These are phyloP conservation scores for Nicotiana tabacum DNA, from an alignment of 257 asterid genomes.

Conservation along the genomic window DNA sequence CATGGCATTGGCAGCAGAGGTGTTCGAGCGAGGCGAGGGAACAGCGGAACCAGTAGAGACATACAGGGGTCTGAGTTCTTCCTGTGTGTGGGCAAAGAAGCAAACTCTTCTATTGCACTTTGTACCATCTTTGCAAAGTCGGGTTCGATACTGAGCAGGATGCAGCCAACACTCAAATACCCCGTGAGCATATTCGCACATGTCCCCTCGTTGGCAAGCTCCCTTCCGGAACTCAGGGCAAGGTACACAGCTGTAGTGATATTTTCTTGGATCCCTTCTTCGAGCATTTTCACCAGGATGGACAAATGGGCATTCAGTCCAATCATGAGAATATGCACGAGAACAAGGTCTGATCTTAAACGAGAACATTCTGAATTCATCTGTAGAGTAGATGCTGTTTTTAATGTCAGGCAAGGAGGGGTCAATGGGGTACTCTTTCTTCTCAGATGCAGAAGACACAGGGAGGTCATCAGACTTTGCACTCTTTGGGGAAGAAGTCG, in stretches of 20 bases:
- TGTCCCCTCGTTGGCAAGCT: conserved; percentile 74
- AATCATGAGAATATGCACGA: conserved; percentile 86
- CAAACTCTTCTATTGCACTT: conserved; percentile 73
- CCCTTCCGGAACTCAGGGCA: conserved; percentile 89
- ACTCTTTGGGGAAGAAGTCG: conserved; percentile 27
- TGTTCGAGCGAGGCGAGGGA: conserved; percentile 57
- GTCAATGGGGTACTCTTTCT: conserved; percentile 72
- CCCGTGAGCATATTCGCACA: conserved; percentile 89
- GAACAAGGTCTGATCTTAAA: conserved; percentile 87
- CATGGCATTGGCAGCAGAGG: conserved; percentile 40
- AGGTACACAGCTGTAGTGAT: conserved; percentile 75
- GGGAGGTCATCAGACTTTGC: conserved; percentile 24
- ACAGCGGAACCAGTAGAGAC: conserved; percentile 77
- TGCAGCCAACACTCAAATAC: conserved; percentile 94
- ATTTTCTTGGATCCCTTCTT: conserved; percentile 76
- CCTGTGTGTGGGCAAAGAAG: conserved; percentile 76
- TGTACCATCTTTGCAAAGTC: conserved; percentile 78
- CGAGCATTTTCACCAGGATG: conserved; percentile 94
- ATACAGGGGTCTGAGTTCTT: conserved; percentile 75
- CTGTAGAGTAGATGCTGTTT: conserved; percentile 71
- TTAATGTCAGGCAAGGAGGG: conserved; percentile 84
- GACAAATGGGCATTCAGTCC: conserved; percentile 96
- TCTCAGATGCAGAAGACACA: conserved; percentile 33
- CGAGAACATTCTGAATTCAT: conserved; percentile 79
- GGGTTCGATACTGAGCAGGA: conserved; percentile 78